Evolutionary conservation across 2,329 filamentous ascomycete species (phyloP), one percentile per base, ranked within the genome.

Genomic region (Ilyonectria robusta): DNA sequence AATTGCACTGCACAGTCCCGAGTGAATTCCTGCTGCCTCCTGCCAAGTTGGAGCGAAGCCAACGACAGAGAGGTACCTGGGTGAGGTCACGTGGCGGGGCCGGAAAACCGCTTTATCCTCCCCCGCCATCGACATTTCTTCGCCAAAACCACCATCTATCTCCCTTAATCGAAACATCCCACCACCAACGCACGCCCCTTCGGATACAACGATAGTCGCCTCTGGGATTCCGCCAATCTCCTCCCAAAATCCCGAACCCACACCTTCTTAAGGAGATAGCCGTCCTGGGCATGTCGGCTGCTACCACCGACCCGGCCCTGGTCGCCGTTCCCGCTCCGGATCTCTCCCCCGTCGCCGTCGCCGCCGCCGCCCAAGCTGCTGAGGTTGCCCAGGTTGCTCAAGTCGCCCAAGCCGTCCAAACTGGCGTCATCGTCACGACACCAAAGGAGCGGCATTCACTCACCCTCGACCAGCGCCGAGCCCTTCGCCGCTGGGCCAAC

Each of bases 391-490:
- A 47, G 33, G 37, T 40, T 40, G 44, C 54, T 7, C 55, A 59
- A 26, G 54, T 73, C 53, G 33, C 55, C 19, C 56, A 68, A 50
- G 61, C 65, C 64, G 37, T 37, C 62, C 4, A 62, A 29, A 33
- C 72, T 61, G 68, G 62, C 21, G 61, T 68, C 29, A 56, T 62
- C n/a, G 55, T 55, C 13, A 53, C 65, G 31, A 62, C 74, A 3
- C 68, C 78, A 19, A 83, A 81, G 67, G 88, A 90, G 78, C 87
- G 88, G 10, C 86, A 89, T 71, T 89, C 88, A 1, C 79, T 90
- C 59, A 89, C 88, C 23, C 87, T 90, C 65, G 88, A 90, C 75
- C 88, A 90, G 77, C 87, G 88, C 37, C 87, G 88, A 69, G 87
- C 87, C 29, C 82, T 90, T 58, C 86, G 88, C 26, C 83, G 86